Evolutionary conservation across 768 basidiomycete genomes (phyloP), one percentile per base, ranked within the genome.

Genomic region (Agaricus sinodeliciosus): DNA sequence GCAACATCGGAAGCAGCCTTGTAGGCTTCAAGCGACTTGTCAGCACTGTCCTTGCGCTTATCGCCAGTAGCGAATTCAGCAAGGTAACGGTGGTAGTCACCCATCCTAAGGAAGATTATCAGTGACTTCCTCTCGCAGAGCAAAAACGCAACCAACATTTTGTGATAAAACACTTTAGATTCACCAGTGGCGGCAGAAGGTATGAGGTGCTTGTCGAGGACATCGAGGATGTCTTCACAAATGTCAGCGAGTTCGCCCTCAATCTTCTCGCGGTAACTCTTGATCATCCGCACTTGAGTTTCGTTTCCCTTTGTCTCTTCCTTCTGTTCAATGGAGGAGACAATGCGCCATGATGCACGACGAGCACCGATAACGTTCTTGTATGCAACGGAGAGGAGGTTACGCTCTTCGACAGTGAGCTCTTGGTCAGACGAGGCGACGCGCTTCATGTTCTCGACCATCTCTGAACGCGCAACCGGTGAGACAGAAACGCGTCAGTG

Each of bases 391-490:
- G 93, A 96, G 54, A 98, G 82, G 50, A 98, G 84, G 71, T 97
- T 98, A 57, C 94, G 93, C 74, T 98, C 94, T 75, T 98, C 94
- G 42, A 97, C 93, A 56, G 94, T 95, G 66, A 97, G 88, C 66
- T 98, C 94, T 72, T 94, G 90, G 81, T 95, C 93, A 55, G 93
- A 94, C 28, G 92, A 94, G 54, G 94, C 94, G 60, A 97, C 94
- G 58, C 84, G 84, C 85, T 97, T 97, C 94, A 98, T 98, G 82
- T 94, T 95, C 75, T 93, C 90, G 61, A 96, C 94, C 94, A 96
- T 96, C 73, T 96, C 90, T 85, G 70, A 25, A 54, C 55, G 27
- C 45, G 40, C 56, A 49, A 47, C 31, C 60, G 43, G 53, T 58
- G 55, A 58, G 56, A 54, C 50, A 47, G 37, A 43, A 45, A 36